Evolutionary conservation across 1,284 basidiomycete genomes (phyloP).

Genomic region (Prillingera fragicola): DNA sequence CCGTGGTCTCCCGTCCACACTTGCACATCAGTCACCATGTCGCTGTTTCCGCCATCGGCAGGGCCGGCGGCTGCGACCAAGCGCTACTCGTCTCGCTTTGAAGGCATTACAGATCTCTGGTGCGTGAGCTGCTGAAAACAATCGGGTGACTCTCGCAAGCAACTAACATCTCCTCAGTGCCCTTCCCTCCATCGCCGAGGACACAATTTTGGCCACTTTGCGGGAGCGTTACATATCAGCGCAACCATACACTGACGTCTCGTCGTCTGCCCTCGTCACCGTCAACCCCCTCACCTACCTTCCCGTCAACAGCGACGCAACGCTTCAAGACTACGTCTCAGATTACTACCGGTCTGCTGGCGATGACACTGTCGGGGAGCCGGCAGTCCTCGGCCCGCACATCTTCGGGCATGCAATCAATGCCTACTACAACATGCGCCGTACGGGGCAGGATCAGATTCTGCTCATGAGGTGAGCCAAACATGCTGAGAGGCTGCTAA

Average conservation of each 20-base stretch:
- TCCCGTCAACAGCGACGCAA: constrained; percentile 68
- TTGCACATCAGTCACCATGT: constrained; percentile 6
- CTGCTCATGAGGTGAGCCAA: constrained; percentile 69
- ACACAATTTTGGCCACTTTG: constrained; percentile 57
- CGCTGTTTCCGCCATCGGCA: constrained; percentile 6
- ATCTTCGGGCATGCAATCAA: constrained; percentile 85
- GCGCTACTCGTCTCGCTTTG: constrained; percentile 30
- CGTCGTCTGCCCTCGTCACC: constrained; percentile 66
- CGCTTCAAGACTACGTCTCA: constrained; percentile 74
- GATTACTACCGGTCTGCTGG: constrained; percentile 58
- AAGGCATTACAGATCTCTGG: constrained; percentile 36
- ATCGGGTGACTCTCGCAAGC: not conserved
- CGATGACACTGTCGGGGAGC: constrained; percentile 46
- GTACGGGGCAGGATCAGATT: constrained; percentile 88
- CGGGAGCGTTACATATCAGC: constrained; percentile 80
- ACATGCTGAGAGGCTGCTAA: not conserved
- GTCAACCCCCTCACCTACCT: constrained; percentile 87
- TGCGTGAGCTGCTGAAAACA: constrained; percentile 16
- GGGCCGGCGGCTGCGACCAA: constrained; percentile 6
- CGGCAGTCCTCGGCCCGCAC: constrained; percentile 59
- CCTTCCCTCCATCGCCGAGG: constrained; percentile 43
- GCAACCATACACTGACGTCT: constrained; percentile 71
- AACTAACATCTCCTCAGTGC: constrained; percentile 14
- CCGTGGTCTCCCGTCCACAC: not conserved
- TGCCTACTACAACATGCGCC: constrained; percentile 92